Base-by-base conservation (phyloP, 345 rosid genomes). In the Camelina laxa region DNA sequence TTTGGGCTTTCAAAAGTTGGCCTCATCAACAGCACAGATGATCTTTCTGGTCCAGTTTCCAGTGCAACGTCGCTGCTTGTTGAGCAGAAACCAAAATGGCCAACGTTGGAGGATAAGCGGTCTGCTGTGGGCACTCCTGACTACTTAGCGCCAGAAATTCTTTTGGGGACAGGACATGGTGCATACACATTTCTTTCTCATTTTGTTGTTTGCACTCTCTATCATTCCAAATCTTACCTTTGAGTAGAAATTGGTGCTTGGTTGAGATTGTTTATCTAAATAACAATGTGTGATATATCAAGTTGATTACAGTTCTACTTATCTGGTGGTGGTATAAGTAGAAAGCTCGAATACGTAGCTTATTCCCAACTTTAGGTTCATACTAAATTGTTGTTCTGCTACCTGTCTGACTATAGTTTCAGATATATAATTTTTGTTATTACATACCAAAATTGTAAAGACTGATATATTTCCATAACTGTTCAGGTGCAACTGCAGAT, bases 81-180 rank as follows among this genome's bases (percentile, higher is more conserved):
- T 68, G 90, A 86, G 20, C 91, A 93, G 73, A 88, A 89, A 60
- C 90, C 87, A 16, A 80, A 78, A 65, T 55, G 76, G 71, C 81
- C 85, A 27, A 72, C 84, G 54, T 72, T 87, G 38, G 95, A 87
- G 75, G 79, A 85, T 82, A 93, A 89, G 76, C 91, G 94, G 70
- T 91, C 98, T 82, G 97, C 95, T 20, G 89, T 89, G 61, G 98
- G 98, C 67, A 93, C 98, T 60, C 98, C 98, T 62, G 94, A 93
- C 81, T 93, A 93, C 73, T 84, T 93, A 87, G 97, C 97, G 2
- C 98, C 96, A 30, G 98, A 93, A 84, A 93, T 93, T 62, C 93
- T 91, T 71, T 79, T 91, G 84, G 98, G 98, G 84, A 89, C 92
- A 60, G 96, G 95, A 79, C 97, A 94, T 80, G 98, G 96, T 94